These are phyloP conservation scores for Leccinum variicolor DNA, from an alignment of 768 basidiomycete genomes.

Conservation along the genomic window DNA sequence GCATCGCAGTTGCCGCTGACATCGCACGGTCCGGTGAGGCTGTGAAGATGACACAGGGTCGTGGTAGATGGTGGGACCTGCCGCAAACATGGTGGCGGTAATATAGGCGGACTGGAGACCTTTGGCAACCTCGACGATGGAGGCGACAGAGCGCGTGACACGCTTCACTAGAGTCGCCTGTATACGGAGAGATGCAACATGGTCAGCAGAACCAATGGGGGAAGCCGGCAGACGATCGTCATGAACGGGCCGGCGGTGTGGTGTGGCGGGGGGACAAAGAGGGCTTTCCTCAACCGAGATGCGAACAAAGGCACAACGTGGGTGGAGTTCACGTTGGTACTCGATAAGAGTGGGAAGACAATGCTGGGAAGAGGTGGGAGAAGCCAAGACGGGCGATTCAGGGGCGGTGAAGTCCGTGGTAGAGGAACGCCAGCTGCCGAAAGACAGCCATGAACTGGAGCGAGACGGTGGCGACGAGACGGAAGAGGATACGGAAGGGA, in stretches of 20 bases:
- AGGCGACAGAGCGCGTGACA: conserved; percentile 36
- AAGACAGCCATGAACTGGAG: conserved; percentile 42
- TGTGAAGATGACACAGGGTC: conserved; percentile 16
- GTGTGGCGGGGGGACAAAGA: conserved; percentile 17
- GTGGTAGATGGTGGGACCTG: conserved; percentile 27
- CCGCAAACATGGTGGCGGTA: conserved; percentile 48
- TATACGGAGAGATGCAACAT: conserved; percentile 3
- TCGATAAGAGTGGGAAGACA: conserved; percentile 29
- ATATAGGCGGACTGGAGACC: conserved; percentile 60
- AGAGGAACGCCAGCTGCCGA: conserved; percentile 39
- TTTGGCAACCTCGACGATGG: conserved; percentile 50
- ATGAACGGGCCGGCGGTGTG: conserved; percentile 3
- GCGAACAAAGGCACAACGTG: conserved; percentile 33
- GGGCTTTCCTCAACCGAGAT: conserved; percentile 40
- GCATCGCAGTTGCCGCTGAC: conserved; percentile 22
- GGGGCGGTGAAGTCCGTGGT: conserved; percentile 34
- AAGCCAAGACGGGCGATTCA: conserved; percentile 33
- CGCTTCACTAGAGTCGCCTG: conserved; percentile 20
- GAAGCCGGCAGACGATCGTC: conserved; percentile 20
- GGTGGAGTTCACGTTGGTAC: conserved; percentile 33
- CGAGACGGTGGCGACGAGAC: conserved; percentile 28
- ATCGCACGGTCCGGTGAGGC: conserved; percentile 6
- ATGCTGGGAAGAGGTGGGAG: conserved; percentile 25
- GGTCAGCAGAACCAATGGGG: background rate
- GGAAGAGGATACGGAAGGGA: conserved; percentile 23